Evolutionary conservation across 495 filamentous ascomycete species (phyloP).

Genomic region (Aspergillus sparsus): DNA sequence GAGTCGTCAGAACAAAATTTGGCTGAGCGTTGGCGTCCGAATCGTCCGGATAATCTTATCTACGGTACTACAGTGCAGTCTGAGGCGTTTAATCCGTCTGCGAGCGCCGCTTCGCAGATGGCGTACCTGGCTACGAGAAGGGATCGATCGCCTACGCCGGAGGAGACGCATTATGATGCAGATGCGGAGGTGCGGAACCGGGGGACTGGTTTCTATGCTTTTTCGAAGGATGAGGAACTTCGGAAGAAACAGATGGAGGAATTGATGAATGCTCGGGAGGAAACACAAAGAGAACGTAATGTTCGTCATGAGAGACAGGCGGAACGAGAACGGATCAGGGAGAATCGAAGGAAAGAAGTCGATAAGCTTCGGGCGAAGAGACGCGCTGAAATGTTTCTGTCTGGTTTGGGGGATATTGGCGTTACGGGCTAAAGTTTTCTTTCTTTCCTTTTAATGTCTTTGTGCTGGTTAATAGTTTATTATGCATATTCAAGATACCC

Average conservation of each 20-base stretch:
- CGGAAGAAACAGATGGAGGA: slow-evolving; percentile 74
- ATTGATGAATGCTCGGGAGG: slow-evolving; percentile 62
- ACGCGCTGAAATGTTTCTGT: slow-evolving; percentile 72
- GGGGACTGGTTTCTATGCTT: slow-evolving; percentile 87
- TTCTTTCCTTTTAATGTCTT: slow-evolving; percentile 1
- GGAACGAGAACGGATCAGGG: slow-evolving; percentile 50
- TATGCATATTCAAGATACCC: slow-evolving; percentile 25
- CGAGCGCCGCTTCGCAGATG: slow-evolving; percentile 62
- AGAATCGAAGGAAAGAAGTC: slow-evolving; percentile 59
- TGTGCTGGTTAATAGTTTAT: slow-evolving; percentile 5
- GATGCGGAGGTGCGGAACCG: slow-evolving; percentile 78
- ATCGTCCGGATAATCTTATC: slow-evolving; percentile 70
- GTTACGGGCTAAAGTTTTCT: slow-evolving; percentile 9
- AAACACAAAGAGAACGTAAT: slow-evolving; percentile 64
- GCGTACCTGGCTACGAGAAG: slow-evolving; percentile 68
- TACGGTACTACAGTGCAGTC: slow-evolving; percentile 80
- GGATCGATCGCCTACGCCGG: slow-evolving; percentile 73
- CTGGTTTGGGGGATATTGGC: slow-evolving; percentile 38
- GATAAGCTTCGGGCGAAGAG: slow-evolving; percentile 58
- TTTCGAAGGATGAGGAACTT: slow-evolving; percentile 67
- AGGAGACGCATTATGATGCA: slow-evolving; percentile 81
- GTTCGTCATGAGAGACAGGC: slow-evolving; percentile 51
- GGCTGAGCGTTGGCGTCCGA: slow-evolving; percentile 58
- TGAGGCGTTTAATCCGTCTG: slow-evolving; percentile 74
- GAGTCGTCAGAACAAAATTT: slow-evolving; percentile 36